A percentile compares a stretch with the other conserved stretches of the same genome.
phyloP scores from a whole-genome alignment of 148 eudicot species.

The Rhododendron ferrugineum region DNA sequence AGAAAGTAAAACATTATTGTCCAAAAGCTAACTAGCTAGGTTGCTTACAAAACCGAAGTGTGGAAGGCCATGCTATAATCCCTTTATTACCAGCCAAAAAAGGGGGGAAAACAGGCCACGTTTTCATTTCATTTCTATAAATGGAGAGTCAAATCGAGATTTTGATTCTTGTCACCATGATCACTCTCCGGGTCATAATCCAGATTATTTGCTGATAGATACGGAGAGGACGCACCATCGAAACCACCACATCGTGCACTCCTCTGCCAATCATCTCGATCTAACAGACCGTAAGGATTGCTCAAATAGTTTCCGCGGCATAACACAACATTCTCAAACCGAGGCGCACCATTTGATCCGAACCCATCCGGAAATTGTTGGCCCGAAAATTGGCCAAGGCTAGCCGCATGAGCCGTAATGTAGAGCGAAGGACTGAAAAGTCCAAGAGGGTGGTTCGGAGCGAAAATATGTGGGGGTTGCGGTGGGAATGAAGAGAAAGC shows the following conservation, averaged over 20 bases:
- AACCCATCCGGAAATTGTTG: conserved; percentile 26
- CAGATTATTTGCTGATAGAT: conserved; percentile 8
- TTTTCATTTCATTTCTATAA: conserved; percentile 27
- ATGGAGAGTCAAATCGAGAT: conserved; percentile 78
- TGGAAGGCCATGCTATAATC: neutral
- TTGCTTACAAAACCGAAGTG: neutral
- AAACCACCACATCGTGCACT: conserved; percentile 18
- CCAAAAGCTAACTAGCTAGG: neutral
- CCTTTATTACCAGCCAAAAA: neutral
- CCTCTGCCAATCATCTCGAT: conserved; percentile 43
- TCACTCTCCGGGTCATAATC: neutral
- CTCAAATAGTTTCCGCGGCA: conserved; percentile 23
- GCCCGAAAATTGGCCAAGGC: conserved; percentile 28
- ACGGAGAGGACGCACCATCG: neutral
- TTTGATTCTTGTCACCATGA: conserved; percentile 35
- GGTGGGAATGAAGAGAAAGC: conserved; percentile 9
- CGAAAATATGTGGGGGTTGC: conserved; percentile 21
- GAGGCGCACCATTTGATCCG: conserved; percentile 43
- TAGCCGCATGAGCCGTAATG: conserved; percentile 47
- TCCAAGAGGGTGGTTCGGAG: conserved; percentile 42
- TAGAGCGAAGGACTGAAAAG: conserved; percentile 44
- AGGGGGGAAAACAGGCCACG: neutral
- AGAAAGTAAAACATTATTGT: neutral
- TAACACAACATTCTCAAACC: conserved; percentile 33
- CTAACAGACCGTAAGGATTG: conserved; percentile 8